Base-by-base conservation (phyloP, 2,329 filamentous ascomycete genomes). In the Stachybotrys chlorohalonatus region DNA sequence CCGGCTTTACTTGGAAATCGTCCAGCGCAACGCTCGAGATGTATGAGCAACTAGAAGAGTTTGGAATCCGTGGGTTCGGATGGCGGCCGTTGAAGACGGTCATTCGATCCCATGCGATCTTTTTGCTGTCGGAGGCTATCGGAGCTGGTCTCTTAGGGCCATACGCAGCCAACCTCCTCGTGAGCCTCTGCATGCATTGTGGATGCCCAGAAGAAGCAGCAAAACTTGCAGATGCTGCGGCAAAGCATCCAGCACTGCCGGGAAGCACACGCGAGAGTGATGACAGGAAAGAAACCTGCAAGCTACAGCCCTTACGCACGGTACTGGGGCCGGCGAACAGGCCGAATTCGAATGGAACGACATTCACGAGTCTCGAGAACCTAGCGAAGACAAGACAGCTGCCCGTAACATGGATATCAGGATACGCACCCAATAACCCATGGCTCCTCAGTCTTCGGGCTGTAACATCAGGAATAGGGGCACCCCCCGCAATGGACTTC, bases 61-160 rank as follows among this genome's bases (percentile, higher is more conserved):
- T 70, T 42, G 69, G 69, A 16, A 55, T 59, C 6, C 45, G 49
- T 9, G 58, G 52, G 11, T 51, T 54, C 11, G 70, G 68, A n/a
- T 72, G 69, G 69, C 61, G 62, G 17, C 66, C 70, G 6, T 54
- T 73, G 36, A 66, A 64, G 51, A 56, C 68, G 32, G 63, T 70
- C 15, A 59, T 70, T 31, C 66, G 67, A 31, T 63, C 64, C 16
- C 70, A 73, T 51, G 63, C 62, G 8, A 58, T 69, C 9, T 58
- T 56, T 7, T 53, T 69, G 5, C 49, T 73, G 24, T 58, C 62
- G 6, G 57, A 62, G 30, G 66, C 68, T n/a, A 60, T 68, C 6
- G 51, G 56, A 7, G 64, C 70, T 36, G 68, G 64, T 1, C 55
- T 71, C 5, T 62, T 72, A 31, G 62, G 65, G 39, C 55, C 64